Conservation (phyloP, 2,329 filamentous ascomycete genomes). For the Penicillium thymicola region DNA sequence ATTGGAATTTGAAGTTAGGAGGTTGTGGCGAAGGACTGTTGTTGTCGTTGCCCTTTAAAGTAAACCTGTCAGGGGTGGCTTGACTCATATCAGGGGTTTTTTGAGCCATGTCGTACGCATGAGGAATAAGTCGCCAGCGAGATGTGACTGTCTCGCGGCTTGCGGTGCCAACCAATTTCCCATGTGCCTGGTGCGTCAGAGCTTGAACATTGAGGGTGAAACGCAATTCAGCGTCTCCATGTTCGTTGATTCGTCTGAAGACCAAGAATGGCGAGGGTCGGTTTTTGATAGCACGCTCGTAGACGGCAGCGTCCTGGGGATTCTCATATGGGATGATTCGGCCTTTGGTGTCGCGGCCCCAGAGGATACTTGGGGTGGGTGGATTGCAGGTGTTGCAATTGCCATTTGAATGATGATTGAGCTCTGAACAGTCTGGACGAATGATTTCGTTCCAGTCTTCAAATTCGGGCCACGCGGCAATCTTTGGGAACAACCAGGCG, state of each 20-base stretch:
- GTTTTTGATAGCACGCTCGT: slow-evolving; percentile 51
- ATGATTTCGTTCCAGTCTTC: slow-evolving; percentile 29
- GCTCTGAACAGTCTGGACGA: background rate
- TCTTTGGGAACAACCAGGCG: slow-evolving; percentile 35
- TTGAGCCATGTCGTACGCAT: slow-evolving; percentile 39
- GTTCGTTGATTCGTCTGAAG: slow-evolving; percentile 33
- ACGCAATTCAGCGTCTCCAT: slow-evolving; percentile 36
- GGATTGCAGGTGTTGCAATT: slow-evolving; percentile 34
- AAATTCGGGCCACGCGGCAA: slow-evolving; percentile 25
- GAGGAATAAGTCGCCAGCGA: slow-evolving; percentile 48
- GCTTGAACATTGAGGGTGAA: slow-evolving; percentile 39
- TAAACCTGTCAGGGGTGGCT: slow-evolving; percentile 39
- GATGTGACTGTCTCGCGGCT: slow-evolving; percentile 23
- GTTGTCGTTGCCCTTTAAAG: slow-evolving; percentile 43
- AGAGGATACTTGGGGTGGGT: slow-evolving; percentile 31
- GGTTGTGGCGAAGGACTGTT: slow-evolving; percentile 35
- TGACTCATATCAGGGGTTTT: slow-evolving; percentile 27
- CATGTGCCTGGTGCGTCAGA: slow-evolving; percentile 37
- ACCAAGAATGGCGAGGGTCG: slow-evolving; percentile 45
- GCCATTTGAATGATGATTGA: background rate
- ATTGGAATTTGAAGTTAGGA: slow-evolving; percentile 33
- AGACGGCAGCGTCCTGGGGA: slow-evolving; percentile 48
- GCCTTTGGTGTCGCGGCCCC: slow-evolving; percentile 30
- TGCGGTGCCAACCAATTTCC: slow-evolving; percentile 20
- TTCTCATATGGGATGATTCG: slow-evolving; percentile 50